Conservation (phyloP, 2,329 filamentous ascomycete species). For the Claviceps sp. region DNA sequence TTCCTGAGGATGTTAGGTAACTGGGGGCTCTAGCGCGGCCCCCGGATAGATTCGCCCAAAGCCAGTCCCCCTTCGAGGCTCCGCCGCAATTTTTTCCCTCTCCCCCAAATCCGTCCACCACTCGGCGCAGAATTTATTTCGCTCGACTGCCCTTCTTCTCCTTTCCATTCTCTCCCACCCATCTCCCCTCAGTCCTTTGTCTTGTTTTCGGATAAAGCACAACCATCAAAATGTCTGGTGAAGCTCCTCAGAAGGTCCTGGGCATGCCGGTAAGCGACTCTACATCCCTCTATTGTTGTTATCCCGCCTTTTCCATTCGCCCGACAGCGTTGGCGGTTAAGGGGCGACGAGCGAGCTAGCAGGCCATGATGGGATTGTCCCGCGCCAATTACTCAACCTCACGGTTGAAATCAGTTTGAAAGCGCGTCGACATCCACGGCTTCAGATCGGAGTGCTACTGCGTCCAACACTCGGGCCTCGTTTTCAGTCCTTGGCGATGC, state of each 20-base stretch:
- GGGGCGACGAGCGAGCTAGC: slow-evolving; percentile 2
- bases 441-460: background rate
- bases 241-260: slow-evolving; percentile 44
- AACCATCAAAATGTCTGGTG: slow-evolving; percentile 39
- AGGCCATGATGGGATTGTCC: slow-evolving; percentile 2
- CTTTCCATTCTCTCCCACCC: slow-evolving; percentile 30
- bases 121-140: slow-evolving; percentile 33
- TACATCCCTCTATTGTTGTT: slow-evolving; percentile 1
- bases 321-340: slow-evolving; percentile 18
- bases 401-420: slow-evolving; percentile 1
- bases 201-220: slow-evolving; percentile 26
- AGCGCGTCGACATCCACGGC: background rate
- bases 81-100: slow-evolving; percentile 39
- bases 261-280: slow-evolving; percentile 51
- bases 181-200: slow-evolving; percentile 51
- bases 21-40: slow-evolving; percentile 16
- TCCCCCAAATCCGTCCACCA: slow-evolving; percentile 29
- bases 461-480: background rate
- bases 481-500: background rate
- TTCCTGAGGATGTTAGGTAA: slow-evolving; percentile 8
- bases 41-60: slow-evolving; percentile 42
- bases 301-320: slow-evolving; percentile 8
- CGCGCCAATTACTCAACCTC: slow-evolving; percentile 10
- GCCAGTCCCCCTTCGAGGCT: slow-evolving; percentile 29
- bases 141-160: slow-evolving; percentile 24